Evolutionary conservation across 2,329 filamentous ascomycete species (phyloP).

Genomic region (Penicillium sp.): DNA sequence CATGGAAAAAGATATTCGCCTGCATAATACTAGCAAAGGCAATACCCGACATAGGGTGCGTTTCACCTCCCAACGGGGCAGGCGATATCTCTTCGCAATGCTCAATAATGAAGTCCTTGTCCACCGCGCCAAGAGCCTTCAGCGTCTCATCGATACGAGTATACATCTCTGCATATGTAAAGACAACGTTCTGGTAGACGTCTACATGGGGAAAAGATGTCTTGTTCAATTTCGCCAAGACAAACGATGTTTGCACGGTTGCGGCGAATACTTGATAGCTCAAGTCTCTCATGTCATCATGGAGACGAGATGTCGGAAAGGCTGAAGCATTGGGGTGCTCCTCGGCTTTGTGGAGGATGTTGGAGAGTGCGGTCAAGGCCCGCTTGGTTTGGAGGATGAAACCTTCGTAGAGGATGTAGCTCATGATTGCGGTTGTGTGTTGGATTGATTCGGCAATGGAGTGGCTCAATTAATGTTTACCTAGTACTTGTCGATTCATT

Average conservation of each 20-base stretch:
- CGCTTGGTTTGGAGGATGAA: not conserved
- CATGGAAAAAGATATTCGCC: conserved; percentile 5
- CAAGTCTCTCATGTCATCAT: conserved; percentile 9
- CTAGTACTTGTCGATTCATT: too few relatives aligned
- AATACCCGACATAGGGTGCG: not conserved
- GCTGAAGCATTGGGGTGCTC: conserved; percentile 1
- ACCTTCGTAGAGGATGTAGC: conserved; percentile 4
- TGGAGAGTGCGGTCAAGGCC: not conserved
- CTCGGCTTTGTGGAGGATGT: conserved; percentile 3
- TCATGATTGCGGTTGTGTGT: conserved; percentile 1
- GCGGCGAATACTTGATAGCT: conserved; percentile 1
- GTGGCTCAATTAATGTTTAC: too few relatives aligned
- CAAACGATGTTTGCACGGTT: not conserved
- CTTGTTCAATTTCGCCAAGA: not conserved
- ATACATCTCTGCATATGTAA: too few relatives aligned
- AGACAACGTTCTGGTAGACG: too few relatives aligned
- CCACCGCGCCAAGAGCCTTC: too few relatives aligned
- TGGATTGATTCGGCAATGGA: too few relatives aligned
- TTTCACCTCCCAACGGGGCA: too few relatives aligned
- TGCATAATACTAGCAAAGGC: too few relatives aligned
- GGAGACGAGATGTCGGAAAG: not conserved
- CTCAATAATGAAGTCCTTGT: too few relatives aligned
- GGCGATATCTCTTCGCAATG: too few relatives aligned
- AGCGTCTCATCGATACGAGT: too few relatives aligned
- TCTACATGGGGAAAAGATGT: too few relatives aligned